A percentile compares a stretch with the other conserved stretches of the same genome.
Conservation (phyloP, 208 protist species). For the Wallacemonas sp. region DNA sequence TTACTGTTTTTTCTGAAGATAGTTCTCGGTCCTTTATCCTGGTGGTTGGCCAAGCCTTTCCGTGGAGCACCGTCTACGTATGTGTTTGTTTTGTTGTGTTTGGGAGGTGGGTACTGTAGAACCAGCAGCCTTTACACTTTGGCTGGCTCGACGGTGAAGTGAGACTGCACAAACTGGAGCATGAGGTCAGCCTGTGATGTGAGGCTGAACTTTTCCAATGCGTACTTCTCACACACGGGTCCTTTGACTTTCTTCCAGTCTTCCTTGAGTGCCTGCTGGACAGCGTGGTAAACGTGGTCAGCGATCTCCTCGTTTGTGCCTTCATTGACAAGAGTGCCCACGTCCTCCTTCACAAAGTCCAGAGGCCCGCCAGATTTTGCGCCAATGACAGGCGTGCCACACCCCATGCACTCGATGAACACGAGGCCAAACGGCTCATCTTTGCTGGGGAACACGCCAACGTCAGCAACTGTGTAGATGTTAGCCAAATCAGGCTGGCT, state of each 20-base stretch:
- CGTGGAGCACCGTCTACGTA: background rate
- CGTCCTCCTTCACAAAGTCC: slow-evolving; percentile 69
- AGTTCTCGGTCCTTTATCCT: too few relatives aligned
- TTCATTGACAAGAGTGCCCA: slow-evolving; percentile 67
- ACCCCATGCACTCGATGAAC: slow-evolving; percentile 84
- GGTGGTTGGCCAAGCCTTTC: too few relatives aligned
- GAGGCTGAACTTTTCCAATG: slow-evolving; percentile 57
- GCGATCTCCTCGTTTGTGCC: slow-evolving; percentile 52
- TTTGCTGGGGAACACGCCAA: slow-evolving; percentile 75
- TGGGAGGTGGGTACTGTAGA: background rate
- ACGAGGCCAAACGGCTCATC: slow-evolving; percentile 80
- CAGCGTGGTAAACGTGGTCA: slow-evolving; percentile 43
- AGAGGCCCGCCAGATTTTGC: slow-evolving; percentile 75
- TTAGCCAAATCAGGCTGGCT: slow-evolving; percentile 59
- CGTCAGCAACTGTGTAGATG: slow-evolving; percentile 53
- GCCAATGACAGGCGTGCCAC: slow-evolving; percentile 73
- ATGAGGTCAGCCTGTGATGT: slow-evolving; percentile 45
- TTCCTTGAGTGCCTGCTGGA: slow-evolving; percentile 49
- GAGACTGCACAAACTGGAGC: slow-evolving; percentile 41
- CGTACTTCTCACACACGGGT: slow-evolving; percentile 45
- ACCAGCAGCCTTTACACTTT: background rate
- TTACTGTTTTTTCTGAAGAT: background rate
- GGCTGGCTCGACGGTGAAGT: slow-evolving; percentile 26
- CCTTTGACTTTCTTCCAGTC: slow-evolving; percentile 79
- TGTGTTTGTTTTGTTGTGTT: background rate